These are phyloP conservation scores for Lathyrus tuberosus DNA, from an alignment of 306 rosid species.

Conservation along the genomic window DNA sequence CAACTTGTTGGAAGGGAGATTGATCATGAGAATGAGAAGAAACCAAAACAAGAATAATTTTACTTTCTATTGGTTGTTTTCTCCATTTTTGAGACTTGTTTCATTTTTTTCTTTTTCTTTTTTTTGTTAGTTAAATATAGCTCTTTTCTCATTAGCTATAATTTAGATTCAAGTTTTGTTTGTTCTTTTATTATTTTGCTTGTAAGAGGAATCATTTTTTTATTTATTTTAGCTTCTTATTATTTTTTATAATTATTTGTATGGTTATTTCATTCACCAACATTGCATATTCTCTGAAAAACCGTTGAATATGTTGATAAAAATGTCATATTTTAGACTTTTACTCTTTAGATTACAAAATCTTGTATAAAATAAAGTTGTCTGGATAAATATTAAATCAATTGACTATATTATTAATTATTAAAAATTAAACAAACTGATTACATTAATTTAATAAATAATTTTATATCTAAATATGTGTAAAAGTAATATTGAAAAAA, in stretches of 20 bases:
- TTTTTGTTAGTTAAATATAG: not conserved
- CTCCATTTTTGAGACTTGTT: not conserved
- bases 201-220: not conserved
- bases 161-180: constrained; percentile 1
- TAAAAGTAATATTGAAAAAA: no score
- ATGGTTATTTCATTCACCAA: not conserved
- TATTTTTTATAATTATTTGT: not conserved
- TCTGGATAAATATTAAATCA: no score
- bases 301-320: no score
- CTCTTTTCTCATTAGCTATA: constrained; percentile 16
- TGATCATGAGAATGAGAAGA: constrained; percentile 10
- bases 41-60: constrained; percentile 18
- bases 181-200: constrained; percentile 19
- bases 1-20: constrained; percentile 36
- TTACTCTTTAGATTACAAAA: no score
- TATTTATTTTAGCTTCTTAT: not conserved
- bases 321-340: no score
- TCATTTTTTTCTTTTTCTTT: not conserved
- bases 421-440: no score
- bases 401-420: no score
- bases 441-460: no score
- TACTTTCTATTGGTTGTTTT: constrained; percentile 8
- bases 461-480: no score
- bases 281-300: no score
- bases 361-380: no score